phyloP scores from a whole-genome alignment of 202 grass and related monocot genomes.

The Zizania palustris region DNA sequence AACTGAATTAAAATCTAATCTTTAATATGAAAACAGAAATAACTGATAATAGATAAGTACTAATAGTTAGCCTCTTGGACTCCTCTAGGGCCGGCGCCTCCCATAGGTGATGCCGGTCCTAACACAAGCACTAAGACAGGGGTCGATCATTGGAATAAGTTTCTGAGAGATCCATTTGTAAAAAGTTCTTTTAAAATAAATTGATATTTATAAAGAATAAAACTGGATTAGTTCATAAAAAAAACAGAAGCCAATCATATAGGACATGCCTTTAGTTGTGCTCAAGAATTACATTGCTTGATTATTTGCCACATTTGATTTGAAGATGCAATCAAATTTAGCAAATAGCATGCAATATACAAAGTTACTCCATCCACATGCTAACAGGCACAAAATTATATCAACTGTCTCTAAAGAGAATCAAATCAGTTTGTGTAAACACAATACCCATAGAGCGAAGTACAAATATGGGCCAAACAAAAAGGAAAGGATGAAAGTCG shows the following conservation, averaged over 20 bases:
- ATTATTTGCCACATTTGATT: neutral
- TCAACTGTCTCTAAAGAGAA: neutral
- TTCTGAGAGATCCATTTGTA: neutral
- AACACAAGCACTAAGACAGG: neutral
- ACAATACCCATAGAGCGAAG: conserved; percentile 10
- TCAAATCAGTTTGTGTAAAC: conserved; percentile 8
- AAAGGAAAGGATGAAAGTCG: conserved; percentile 7
- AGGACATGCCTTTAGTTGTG: neutral
- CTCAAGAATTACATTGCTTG: neutral
- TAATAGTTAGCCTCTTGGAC: no score
- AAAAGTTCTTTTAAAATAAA: neutral
- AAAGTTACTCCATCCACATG: conserved; percentile 17
- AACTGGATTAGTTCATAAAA: neutral
- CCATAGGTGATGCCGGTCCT: no score
- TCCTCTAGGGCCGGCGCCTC: no score
- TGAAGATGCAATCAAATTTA: conserved; percentile 14
- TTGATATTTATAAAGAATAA: neutral
- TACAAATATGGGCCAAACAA: conserved; percentile 18
- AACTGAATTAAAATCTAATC: no score
- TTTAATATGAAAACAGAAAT: no score
- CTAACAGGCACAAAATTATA: conserved; percentile 9
- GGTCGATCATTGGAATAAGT: neutral
- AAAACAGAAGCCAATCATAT: neutral
- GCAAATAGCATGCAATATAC: conserved; percentile 29
- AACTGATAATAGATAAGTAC: no score